Base-by-base conservation (phyloP, 2,329 filamentous ascomycete species). In the Sclerotiophoma versabilis region DNA sequence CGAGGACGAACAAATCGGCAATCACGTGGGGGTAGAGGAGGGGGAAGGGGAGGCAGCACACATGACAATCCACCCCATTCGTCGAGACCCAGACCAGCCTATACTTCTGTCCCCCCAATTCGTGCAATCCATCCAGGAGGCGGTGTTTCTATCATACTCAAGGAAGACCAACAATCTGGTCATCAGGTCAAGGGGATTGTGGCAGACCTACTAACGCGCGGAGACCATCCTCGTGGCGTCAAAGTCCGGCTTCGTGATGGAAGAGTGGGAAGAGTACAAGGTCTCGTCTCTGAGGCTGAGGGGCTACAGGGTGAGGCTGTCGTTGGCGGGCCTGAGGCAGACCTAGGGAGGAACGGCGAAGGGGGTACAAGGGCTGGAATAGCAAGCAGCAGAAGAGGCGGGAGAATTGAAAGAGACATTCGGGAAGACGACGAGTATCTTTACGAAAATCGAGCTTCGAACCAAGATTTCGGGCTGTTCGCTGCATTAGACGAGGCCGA, bases 191-290 rank as follows among this genome's bases (percentile, higher is more conserved):
- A 80, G 37, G 90, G 90, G 20, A 74, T 80, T 5, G 85, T 93
- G 1, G 80, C 82, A 46, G 84, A 91, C 38, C 73, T 93, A 0
- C 79, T 93, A 41, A 93, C 90, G 2, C 79, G 84, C 1, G 88
- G 89, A 22, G 85, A 93, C 62, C 90, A 93, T 65, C 88, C 89
- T 2, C 82, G 88, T 9, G 90, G 90, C 29, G 90, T 93, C 77
- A 93, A 93, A 73, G 89, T 93, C 20, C 84, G 90, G 2, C 79
- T 93, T 5, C 76, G 78, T 1, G 88, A 90, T 70, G 90, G 90
- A 1, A 81, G 88, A 22, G 84, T 93, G 2, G 90, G 90, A 2
- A 79, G 90, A 14, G 90, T 93, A 23, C 90, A 93, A 73, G 78
- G 81, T 37, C 81, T 91, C 73, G 78, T 75, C 2, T 54, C 14